Conservation (phyloP, 805 yeast species). For the Monosporozyma servazzii region DNA sequence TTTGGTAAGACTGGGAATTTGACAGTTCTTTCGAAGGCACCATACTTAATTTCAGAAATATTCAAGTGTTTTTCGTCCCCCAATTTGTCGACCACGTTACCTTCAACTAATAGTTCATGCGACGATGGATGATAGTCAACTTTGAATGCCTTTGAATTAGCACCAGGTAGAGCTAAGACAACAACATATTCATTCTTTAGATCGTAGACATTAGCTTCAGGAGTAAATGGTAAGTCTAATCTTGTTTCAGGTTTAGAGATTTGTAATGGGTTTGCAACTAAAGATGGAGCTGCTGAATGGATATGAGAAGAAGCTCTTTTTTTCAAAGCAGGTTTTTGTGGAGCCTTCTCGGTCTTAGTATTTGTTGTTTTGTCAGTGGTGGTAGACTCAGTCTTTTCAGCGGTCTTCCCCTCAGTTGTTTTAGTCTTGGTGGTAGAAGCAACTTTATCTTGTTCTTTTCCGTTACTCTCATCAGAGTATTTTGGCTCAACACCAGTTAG, state of each 20-base stretch:
- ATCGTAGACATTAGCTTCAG: conserved; percentile 52
- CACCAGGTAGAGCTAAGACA: conserved; percentile 51
- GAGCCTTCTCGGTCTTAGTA: not conserved
- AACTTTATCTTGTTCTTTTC: conserved; percentile 11
- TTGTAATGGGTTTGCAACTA: conserved; percentile 34
- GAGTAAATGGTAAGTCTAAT: conserved; percentile 42
- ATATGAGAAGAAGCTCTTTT: conserved; percentile 9
- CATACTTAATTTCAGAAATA: conserved; percentile 46
- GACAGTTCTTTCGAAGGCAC: conserved; percentile 48
- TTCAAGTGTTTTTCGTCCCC: conserved; percentile 34
- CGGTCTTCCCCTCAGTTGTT: not conserved
- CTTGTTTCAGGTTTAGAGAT: conserved; percentile 38
- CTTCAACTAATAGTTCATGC: conserved; percentile 44
- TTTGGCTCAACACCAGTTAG: conserved; percentile 13
- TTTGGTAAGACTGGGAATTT: conserved; percentile 47
- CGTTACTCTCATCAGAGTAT: conserved; percentile 3
- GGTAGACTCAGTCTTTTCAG: not conserved
- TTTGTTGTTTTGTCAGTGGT: conserved; percentile 1
- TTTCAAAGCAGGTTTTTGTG: conserved; percentile 3
- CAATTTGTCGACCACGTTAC: conserved; percentile 35
- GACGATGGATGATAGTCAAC: conserved; percentile 53
- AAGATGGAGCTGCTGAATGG: conserved; percentile 25
- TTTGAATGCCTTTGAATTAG: conserved; percentile 41
- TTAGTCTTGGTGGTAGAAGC: not conserved
- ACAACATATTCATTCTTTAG: conserved; percentile 37